Evolutionary conservation across 2,329 filamentous ascomycete species (phyloP).

Genomic region (Cordyceps tenuipes): DNA sequence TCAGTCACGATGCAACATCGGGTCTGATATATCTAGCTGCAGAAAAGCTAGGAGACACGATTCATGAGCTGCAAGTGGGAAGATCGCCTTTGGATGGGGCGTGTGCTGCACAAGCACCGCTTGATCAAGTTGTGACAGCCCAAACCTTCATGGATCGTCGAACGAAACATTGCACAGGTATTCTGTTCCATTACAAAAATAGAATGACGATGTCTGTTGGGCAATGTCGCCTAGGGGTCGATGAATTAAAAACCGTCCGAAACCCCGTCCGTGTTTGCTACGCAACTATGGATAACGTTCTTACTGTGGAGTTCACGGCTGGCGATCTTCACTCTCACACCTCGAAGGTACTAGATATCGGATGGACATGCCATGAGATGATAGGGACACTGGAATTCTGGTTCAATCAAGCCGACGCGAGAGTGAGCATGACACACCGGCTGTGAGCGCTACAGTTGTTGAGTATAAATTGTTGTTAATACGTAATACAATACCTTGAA

Average conservation of each 20-base stretch:
- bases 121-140: not conserved
- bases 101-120: not conserved
- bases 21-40: not conserved
- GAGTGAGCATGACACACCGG: not conserved
- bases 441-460: not conserved
- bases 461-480: too few species aligned
- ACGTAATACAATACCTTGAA: too few species aligned
- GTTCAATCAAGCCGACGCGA: not conserved
- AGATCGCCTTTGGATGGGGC: not conserved
- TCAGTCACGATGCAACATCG: not conserved
- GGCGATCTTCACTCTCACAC: not conserved
- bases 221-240: constrained; percentile 3
- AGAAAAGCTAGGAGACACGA: not conserved
- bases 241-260: not conserved
- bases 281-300: not conserved
- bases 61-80: not conserved
- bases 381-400: not conserved
- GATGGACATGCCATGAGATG: not conserved
- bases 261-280: not conserved
- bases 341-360: not conserved
- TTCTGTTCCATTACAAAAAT: not conserved
- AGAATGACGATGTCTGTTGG: not conserved
- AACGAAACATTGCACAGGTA: constrained; percentile 1
- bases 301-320: not conserved
- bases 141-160: not conserved